Evolutionary conservation across 192 early-diverging fungal species (phyloP).

Genomic region (Phlyctochytrium planicorne): DNA sequence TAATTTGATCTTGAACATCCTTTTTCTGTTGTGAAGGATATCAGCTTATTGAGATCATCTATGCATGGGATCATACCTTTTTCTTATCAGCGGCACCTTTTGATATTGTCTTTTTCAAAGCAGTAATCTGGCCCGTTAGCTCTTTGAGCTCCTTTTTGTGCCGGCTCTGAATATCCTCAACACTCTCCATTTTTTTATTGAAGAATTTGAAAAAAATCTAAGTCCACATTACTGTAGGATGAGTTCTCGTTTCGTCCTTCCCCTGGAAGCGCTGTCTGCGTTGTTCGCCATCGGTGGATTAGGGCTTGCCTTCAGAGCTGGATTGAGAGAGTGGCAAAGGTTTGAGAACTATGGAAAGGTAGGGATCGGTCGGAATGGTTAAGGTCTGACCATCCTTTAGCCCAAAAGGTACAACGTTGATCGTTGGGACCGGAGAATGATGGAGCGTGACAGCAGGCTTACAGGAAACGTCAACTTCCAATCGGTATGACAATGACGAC

Average conservation of each 20-base stretch:
- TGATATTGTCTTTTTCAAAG: background rate
- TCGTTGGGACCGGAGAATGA: constrained; percentile 58
- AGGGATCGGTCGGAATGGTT: constrained; percentile 45
- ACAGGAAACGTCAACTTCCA: constrained; percentile 61
- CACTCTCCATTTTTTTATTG: too few species aligned
- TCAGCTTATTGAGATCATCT: background rate
- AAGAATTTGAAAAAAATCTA: too few species aligned
- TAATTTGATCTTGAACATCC: constrained; percentile 71
- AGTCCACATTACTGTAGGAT: too few species aligned
- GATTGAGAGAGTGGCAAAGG: constrained; percentile 32
- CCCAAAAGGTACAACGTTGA: constrained; percentile 54
- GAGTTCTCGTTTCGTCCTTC: constrained; percentile 31
- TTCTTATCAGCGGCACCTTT: constrained; percentile 3
- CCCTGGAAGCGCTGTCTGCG: constrained; percentile 41
- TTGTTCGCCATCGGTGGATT: constrained; percentile 33
- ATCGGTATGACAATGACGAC: constrained; percentile 25
- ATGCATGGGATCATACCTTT: background rate
- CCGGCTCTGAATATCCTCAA: background rate
- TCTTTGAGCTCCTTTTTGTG: background rate
- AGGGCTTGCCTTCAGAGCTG: constrained; percentile 26
- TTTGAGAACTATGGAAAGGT: constrained; percentile 55
- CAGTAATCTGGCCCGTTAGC: background rate
- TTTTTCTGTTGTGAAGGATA: constrained; percentile 74
- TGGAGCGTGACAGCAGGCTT: constrained; percentile 56
- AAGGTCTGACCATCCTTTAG: constrained; percentile 48